Evolutionary conservation across 352 stramenopile species (phyloP), one percentile per base, ranked within the genome.

Genomic region (Achlya hypogyna): DNA sequence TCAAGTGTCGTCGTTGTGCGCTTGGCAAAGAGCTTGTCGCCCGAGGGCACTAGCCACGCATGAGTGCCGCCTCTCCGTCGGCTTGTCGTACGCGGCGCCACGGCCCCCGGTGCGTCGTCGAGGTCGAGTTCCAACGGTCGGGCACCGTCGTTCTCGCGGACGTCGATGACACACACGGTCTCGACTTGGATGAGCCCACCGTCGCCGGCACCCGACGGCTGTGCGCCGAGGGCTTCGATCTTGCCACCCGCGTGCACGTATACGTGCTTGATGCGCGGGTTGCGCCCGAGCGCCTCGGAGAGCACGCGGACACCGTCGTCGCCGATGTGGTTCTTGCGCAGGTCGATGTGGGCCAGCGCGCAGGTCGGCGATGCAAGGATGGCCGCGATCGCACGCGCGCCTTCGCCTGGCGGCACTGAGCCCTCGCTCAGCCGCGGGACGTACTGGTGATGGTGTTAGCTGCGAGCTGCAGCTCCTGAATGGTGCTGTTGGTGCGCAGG

Each of bases 171-270:
- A 65, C 94, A 98, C 12, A 98, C 81, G 16, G 92, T 98, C 71
- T 96, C 89, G 47, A 98, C 91, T 1, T 87, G 84, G 38, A 96
- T 91, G 27, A 92, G 76, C 5, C 74, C 80, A 51, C 87, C 80
- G 6, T 75, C 76, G 53, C 84, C 87, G 16, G 71, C 49, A 34
- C 75, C 74, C 2, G 74, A 73, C n/a, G 71, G 38, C n/a, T 73
- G 68, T 40, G 79, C 51, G 1, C 92, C 93, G 2, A 98, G 75
- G 1, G 93, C 93, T 74, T 98, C 95, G 45, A 98, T 97, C 77
- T 98, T 97, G 14, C 91, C 93, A 20, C 89, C 92, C 1, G 91
- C 90, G 63, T 99, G 96, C 5, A 98, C 93, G 72, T 98, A 98
- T 47, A 99, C 94, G 74, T 98, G 96, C 47, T 95, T 89, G 31